Base-by-base conservation (phyloP, 2,329 filamentous ascomycete species). In the Colletotrichum tabaci region DNA sequence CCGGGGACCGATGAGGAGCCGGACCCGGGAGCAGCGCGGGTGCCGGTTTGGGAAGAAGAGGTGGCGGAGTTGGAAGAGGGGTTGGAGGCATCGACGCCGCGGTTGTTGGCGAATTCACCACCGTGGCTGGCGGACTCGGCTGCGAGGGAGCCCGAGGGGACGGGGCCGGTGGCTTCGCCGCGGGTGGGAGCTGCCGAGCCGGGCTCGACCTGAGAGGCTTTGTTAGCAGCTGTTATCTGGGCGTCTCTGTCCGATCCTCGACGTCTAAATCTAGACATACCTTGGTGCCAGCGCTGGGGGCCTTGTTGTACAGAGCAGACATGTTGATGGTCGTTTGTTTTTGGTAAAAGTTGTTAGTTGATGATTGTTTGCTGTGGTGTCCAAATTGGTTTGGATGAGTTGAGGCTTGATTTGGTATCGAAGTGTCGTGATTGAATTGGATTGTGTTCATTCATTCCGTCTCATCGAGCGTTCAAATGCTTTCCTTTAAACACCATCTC, bases 141-240 rank as follows among this genome's bases (percentile, higher is more conserved):
- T 13, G 94, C 94, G 6, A 97, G 90, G 8, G 93, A 96, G 81
- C 92, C 93, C 16, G 87, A 84, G 55, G 87, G 83, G 1, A 96
- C 87, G 35, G 85, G 77, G 63, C 94, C 94, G 6, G 91, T 84
- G 16, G 86, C 83, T 80, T 96, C 94, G 18, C 84, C 79, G 70
- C 86, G 87, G 1, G 77, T 67, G 38, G 89, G 87, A 55, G 88
- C 85, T 57, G 87, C 81, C 71, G 80, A 74, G 66, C 86, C 84
- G 55, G 81, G 80, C 21, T 81, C 82, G 72, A 89, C 87, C 85
- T 90, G 63, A n/a, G 5, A 38, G 35, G 35, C 35, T 35, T 60
- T 67, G 68, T 77, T 50, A 76, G 72, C 38, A 35, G 30, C 16
- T 40, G 58, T 40, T 35, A 58, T 30, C 26, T 15, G 13, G n/a